Base-by-base conservation (phyloP, 306 rosid species). In the Prunus fruticosa region DNA sequence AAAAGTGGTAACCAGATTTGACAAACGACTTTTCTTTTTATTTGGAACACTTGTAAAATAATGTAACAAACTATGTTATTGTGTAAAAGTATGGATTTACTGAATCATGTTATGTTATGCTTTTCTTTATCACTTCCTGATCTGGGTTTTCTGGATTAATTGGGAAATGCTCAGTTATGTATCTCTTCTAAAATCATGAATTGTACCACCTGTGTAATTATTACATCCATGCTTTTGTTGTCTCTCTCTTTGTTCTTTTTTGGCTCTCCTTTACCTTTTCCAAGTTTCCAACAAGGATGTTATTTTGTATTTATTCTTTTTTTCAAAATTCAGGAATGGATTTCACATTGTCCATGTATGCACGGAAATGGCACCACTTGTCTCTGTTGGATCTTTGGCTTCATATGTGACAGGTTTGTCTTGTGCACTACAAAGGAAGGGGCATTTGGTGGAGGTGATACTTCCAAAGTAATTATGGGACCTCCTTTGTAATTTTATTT, bases 401-500 rank as follows among this genome's bases (percentile, higher is more conserved):
- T 83, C 97, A 47, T 93, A 91, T 82, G 91, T 93, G 78, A 93
- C 93, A 2, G 93, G 98, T 78, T 83, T 91, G 84, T 91, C 97
- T 76, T 66, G 82, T 77, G 98, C 97, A 54, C 86, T 93, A 66
- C 98, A 93, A 83, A 88, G 91, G 87, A 88, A 87, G 84, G 98
- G 98, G 49, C 87, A 93, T 83, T 76, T 87, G 76, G 98, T 88
- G 82, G 98, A 93, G 89, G 93, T 91, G 77, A 91, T 93, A 76
- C 76, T 93, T 84, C 98, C 97, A 84, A 93, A 87, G 98, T 93
- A 93, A 89, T 77, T 51, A 20, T 76, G 8, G 77, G 63, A 69
- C 69, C 73, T 23, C 20, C 76, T 45, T 74, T 58, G 30, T 72
- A 32, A 45, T 83, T 79, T 78, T 41, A 30, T 80, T 79, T 46